These are phyloP conservation scores for Chlorella sp. DNA, from an alignment of 139 green algal species.

Conservation along the genomic window DNA sequence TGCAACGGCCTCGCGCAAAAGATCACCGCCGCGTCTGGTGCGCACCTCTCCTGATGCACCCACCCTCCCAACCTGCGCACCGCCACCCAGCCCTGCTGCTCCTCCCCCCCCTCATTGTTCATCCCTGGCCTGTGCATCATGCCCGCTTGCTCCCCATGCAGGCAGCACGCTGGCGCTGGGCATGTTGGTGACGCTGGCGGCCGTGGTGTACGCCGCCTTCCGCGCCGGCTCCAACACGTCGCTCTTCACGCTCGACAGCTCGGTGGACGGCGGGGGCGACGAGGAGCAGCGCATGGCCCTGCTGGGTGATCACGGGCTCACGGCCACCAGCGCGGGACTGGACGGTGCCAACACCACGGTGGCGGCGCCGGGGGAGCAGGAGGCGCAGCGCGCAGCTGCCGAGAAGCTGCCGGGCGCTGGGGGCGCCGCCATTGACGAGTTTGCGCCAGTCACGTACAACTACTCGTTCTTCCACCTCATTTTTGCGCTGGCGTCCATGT, in stretches of 20 bases:
- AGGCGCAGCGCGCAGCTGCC: constrained; percentile 2
- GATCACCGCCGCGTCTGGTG: constrained; percentile 54
- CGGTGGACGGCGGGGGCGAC: constrained; percentile 7
- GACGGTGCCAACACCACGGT: constrained; percentile 36
- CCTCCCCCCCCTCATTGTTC: background rate
- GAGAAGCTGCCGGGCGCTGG: background rate
- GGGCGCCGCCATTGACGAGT: constrained; percentile 43
- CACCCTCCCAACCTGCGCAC: no score
- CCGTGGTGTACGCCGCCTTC: constrained; percentile 92
- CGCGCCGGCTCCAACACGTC: constrained; percentile 80
- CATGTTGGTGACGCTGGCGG: constrained; percentile 78
- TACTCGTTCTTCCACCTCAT: constrained; percentile 96
- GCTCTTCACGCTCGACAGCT: constrained; percentile 51
- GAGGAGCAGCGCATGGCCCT: constrained; percentile 14
- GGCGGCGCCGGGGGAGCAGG: background rate
- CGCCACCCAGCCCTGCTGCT: background rate
- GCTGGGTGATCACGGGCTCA: constrained; percentile 23
- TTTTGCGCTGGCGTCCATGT: constrained; percentile 91
- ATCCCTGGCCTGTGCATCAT: background rate
- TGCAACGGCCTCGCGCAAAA: constrained; percentile 86
- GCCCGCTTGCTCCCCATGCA: constrained; percentile 1
- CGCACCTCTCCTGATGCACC: no score
- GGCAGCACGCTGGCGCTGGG: constrained; percentile 69
- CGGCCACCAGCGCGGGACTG: constrained; percentile 60
- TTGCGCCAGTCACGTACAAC: constrained; percentile 70